Evolutionary conservation across 106 monocot species (phyloP), one percentile per base, ranked within the genome.

Genomic region (Amphibolis antarctica): DNA sequence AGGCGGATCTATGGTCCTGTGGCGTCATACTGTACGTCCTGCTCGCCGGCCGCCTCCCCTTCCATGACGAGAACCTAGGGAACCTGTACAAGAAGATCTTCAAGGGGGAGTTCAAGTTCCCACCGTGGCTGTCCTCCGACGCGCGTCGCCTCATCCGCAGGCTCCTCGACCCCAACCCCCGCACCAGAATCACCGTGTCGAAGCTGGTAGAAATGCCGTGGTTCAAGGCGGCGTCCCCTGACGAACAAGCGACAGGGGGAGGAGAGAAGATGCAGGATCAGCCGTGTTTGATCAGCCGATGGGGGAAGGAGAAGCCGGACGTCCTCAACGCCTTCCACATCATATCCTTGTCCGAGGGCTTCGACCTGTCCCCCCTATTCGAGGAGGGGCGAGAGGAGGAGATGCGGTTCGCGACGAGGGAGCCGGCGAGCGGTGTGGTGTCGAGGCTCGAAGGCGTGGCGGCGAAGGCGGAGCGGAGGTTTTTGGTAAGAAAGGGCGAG

Each of bases 61-160:
- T 86, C 18, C 61, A 82, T 42, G 85, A 86, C 59, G 65, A 55
- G 10, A 82, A 73, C 46, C 59, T 76, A 5, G 62, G 29, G 49
- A 76, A 79, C 44, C 62, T 88, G 65, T 82, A 74, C 56, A 69
- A 79, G 54, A 82, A 82, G 82, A 84, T 88, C 46, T 66, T 69
- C 46, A 72, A 81, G 17, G 81, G 84, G 15, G 84, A 84, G 28
- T 88, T 84, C 79, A 50, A 59, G 46, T 88, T 78, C 69, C 88
- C 88, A 12, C 74, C 76, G 12, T 88, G 88, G 88, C 75, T 88
- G 71, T 88, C 88, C 4, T 50, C 78, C 10, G 84, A 84, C 43
- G 84, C 84, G 1, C 81, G 88, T 24, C 68, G 84, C 17, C 60
- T 88, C 46, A 44, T 84, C 62, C 62, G 74, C 15, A 76, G 52